These are phyloP conservation scores for Plasmodium adleri DNA, from an alignment of 169 alveolate genomes.

Conservation along the genomic window DNA sequence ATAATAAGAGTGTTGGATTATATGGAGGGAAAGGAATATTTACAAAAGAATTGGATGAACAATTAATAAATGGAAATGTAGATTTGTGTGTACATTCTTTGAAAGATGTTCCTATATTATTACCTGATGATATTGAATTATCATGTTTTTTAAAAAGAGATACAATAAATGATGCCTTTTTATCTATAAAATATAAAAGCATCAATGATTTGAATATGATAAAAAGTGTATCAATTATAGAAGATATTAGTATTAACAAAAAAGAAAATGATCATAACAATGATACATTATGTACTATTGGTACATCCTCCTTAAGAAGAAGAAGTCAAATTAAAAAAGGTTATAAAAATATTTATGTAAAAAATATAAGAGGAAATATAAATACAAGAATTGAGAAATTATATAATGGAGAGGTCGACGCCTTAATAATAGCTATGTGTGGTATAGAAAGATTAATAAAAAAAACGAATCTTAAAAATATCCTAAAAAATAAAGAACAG, in stretches of 20 bases:
- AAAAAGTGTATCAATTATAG: background rate
- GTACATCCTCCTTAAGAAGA: constrained; percentile 66
- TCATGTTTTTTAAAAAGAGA: constrained; percentile 67
- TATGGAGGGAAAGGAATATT: constrained; percentile 73
- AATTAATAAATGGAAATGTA: constrained; percentile 46
- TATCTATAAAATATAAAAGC: constrained; percentile 41
- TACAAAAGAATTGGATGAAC: constrained; percentile 67
- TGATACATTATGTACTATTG: constrained; percentile 18
- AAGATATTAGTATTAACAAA: background rate
- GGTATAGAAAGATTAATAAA: constrained; percentile 61
- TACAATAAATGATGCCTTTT: constrained; percentile 59
- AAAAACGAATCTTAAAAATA: constrained; percentile 3
- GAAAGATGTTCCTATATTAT: constrained; percentile 52
- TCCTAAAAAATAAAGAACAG: constrained; percentile 9
- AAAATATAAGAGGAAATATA: constrained; percentile 46
- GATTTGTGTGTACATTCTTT: constrained; percentile 66
- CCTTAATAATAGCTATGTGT: constrained; percentile 63
- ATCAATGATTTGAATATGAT: constrained; percentile 23
- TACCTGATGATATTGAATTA: constrained; percentile 45
- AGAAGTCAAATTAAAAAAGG: constrained; percentile 50
- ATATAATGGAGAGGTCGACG: constrained; percentile 33
- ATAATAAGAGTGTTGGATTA: constrained; percentile 20
- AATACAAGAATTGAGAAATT: constrained; percentile 65
- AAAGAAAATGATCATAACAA: background rate
- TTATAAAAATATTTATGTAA: constrained; percentile 42